Evolutionary conservation across 2,329 filamentous ascomycete species (phyloP).

Genomic region (Cladosporium sp.): DNA sequence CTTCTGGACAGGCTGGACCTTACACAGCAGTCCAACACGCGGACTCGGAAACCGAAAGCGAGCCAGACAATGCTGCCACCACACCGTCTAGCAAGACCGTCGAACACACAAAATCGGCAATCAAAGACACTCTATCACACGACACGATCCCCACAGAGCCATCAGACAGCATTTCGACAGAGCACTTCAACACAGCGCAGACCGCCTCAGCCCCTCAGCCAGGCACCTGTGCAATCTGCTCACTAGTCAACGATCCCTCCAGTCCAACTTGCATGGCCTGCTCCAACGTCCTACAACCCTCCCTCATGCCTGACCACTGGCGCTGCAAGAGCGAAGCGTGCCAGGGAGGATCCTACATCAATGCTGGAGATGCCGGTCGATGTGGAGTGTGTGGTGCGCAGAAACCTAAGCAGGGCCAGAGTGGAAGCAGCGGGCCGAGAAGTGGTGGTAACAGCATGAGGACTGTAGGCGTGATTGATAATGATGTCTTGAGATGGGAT

Average conservation of each 20-base stretch:
- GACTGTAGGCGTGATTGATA: slow-evolving; percentile 23
- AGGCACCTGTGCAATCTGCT: slow-evolving; percentile 56
- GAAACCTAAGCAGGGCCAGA: slow-evolving; percentile 17
- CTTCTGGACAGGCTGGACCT: not conserved
- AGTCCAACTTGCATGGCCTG: slow-evolving; percentile 64
- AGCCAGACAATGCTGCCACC: slow-evolving; percentile 14
- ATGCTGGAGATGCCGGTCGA: slow-evolving; percentile 63
- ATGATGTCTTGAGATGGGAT: slow-evolving; percentile 32
- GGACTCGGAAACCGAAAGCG: slow-evolving; percentile 27
- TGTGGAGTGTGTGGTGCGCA: slow-evolving; percentile 64
- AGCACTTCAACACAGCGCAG: not conserved
- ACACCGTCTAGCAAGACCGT: not conserved
- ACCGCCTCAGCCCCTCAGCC: not conserved
- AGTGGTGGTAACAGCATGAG: slow-evolving; percentile 4
- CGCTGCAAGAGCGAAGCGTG: slow-evolving; percentile 57
- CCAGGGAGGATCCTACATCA: slow-evolving; percentile 56
- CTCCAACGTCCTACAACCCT: slow-evolving; percentile 61
- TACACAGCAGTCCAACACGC: slow-evolving; percentile 7
- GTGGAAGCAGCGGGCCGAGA: not conserved
- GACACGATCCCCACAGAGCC: not conserved
- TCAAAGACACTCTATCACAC: not conserved
- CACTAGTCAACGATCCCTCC: slow-evolving; percentile 55
- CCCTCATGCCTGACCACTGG: slow-evolving; percentile 58
- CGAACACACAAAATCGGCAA: too few relatives aligned
- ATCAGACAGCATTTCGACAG: not conserved